These are phyloP conservation scores for Hymenochaete sp. DNA, from an alignment of 1,284 basidiomycete genomes.

Conservation along the genomic window DNA sequence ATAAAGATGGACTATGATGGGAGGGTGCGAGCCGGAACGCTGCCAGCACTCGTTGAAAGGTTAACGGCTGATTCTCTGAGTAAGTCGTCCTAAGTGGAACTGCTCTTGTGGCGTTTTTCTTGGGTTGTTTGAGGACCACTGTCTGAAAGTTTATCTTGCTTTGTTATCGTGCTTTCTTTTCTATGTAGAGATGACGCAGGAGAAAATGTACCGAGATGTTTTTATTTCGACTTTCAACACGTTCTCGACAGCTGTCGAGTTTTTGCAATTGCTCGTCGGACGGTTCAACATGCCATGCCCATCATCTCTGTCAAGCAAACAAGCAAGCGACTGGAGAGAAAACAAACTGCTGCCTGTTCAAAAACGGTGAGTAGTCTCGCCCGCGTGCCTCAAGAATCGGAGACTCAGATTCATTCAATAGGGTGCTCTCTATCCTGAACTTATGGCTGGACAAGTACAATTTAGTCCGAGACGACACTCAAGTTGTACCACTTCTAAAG, in stretches of 20 bases:
- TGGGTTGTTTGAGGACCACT: background rate
- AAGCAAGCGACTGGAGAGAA: constrained; percentile 59
- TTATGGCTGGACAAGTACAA: constrained; percentile 55
- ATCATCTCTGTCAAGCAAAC: constrained; percentile 37
- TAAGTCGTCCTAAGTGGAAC: constrained; percentile 27
- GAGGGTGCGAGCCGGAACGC: constrained; percentile 53
- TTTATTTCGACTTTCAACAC: constrained; percentile 77
- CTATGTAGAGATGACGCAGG: constrained; percentile 34
- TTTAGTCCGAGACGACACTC: constrained; percentile 54
- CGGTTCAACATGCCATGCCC: constrained; percentile 55
- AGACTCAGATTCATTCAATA: constrained; percentile 1
- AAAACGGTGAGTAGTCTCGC: constrained; percentile 28
- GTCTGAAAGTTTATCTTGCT: background rate
- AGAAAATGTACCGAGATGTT: constrained; percentile 47
- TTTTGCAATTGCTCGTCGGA: constrained; percentile 60
- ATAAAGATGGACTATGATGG: constrained; percentile 52
- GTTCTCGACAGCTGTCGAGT: constrained; percentile 57
- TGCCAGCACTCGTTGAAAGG: constrained; percentile 62
- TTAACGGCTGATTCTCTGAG: constrained; percentile 51
- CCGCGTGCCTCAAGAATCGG: background rate
- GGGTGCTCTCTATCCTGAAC: constrained; percentile 45
- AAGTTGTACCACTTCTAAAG: constrained; percentile 46
- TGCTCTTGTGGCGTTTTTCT: background rate
- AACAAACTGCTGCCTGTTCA: constrained; percentile 50
- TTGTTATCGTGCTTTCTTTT: constrained; percentile 16